Conservation (phyloP, 495 filamentous ascomycete genomes). For the Immersiella caudata region DNA sequence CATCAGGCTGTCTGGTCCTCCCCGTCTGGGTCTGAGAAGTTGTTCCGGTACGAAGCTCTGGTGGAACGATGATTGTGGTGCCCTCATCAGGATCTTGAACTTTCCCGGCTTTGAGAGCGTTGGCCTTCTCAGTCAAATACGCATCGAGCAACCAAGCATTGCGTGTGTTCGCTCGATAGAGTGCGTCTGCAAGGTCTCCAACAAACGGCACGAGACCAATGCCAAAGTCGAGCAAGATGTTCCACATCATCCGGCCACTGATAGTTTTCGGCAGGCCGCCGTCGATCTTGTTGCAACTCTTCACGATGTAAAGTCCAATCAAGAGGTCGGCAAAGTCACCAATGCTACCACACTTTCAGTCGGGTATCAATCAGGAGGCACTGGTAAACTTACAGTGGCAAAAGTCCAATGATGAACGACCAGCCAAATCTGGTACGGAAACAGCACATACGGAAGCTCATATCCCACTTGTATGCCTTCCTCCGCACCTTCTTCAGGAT, state of each 20-base stretch:
- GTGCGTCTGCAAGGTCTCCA: conserved; percentile 75
- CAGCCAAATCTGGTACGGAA: conserved; percentile 80
- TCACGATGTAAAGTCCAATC: conserved; percentile 70
- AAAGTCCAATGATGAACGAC: conserved; percentile 75
- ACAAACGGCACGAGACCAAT: conserved; percentile 84
- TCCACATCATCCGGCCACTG: conserved; percentile 69
- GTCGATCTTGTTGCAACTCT: conserved; percentile 66
- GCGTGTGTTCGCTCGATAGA: conserved; percentile 68
- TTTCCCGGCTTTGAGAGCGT: conserved; percentile 44
- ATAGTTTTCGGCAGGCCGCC: conserved; percentile 65
- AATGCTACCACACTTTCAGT: conserved; percentile 46
- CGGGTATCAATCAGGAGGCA: background rate
- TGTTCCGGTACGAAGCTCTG: background rate
- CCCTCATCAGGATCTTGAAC: conserved; percentile 35
- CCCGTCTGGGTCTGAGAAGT: background rate
- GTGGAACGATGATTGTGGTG: background rate
- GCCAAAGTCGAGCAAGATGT: conserved; percentile 75
- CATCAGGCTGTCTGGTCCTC: conserved; percentile 4
- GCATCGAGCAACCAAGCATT: conserved; percentile 78
- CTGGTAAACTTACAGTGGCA: conserved; percentile 67
- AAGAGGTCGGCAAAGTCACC: conserved; percentile 76
- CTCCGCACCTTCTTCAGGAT: conserved; percentile 80
- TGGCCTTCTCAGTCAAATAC: conserved; percentile 63
- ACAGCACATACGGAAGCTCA: conserved; percentile 68
- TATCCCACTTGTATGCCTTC: conserved; percentile 80